Evolutionary conservation across 805 yeast genomes (phyloP).

Genomic region (Phaffomyces thermotolerans): DNA sequence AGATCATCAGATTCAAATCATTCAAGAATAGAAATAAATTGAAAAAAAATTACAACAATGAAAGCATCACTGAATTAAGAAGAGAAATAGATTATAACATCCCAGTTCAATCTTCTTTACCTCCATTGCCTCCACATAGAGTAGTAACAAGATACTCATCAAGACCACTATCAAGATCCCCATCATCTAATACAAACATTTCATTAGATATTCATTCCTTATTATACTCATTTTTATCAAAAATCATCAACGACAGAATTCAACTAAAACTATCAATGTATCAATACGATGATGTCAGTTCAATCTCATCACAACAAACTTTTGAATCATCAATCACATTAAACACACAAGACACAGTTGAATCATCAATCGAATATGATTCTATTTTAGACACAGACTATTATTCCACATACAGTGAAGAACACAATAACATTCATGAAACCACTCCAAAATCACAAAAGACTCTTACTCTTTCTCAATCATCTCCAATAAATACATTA

Average conservation of each 20-base stretch:
- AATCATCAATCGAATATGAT: background rate
- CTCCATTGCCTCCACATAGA: constrained; percentile 17
- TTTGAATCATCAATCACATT: constrained; percentile 1
- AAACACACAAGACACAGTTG: background rate
- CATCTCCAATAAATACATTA: too few species aligned
- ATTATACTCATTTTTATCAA: constrained; percentile 10
- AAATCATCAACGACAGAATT: constrained; percentile 18
- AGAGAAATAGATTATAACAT: constrained; percentile 21
- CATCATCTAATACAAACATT: constrained; percentile 9
- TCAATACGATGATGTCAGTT: background rate
- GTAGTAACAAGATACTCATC: background rate
- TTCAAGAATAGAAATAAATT: background rate
- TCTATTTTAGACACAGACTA: background rate
- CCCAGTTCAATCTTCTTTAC: constrained; percentile 12
- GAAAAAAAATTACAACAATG: constrained; percentile 9
- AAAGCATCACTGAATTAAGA: constrained; percentile 21
- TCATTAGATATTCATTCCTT: constrained; percentile 3
- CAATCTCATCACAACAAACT: constrained; percentile 6
- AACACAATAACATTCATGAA: background rate
- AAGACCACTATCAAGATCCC: background rate
- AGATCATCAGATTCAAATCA: background rate
- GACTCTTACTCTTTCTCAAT: too few species aligned
- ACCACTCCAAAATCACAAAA: too few species aligned
- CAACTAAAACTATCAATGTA: constrained; percentile 8
- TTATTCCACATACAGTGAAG: background rate